Evolutionary conservation across 169 alveolate genomes (phyloP), one percentile per base, ranked within the genome.

Genomic region (Plasmodium fragile): DNA sequence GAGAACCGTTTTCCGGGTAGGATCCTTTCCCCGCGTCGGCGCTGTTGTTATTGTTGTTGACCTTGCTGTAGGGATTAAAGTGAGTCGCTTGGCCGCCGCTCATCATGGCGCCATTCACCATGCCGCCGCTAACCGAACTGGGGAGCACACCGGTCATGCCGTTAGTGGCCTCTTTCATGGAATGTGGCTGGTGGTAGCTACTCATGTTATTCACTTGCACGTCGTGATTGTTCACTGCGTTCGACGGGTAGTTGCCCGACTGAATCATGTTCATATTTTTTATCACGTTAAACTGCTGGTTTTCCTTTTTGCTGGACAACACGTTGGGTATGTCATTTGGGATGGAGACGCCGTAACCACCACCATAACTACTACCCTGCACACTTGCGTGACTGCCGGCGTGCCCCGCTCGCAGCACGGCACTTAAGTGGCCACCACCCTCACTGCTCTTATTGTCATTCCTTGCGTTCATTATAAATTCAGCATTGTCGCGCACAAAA

Each of bases 201-300:
- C 52, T 70, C 32, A 83, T 18, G 30, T 70, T 83, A 41, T 70
- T 70, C 53, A 83, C 43, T 30, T 32, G 30, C 71, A 53, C 49
- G 77, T 83, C 92, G 75, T 83, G 39, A 45, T 41, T 69, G 22
- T 83, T 65, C 1, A n/a, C 73, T 25, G 59, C 34, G 41, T 83
- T 83, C 16, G 53, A 13, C 13, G 39, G 52, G 34, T 69, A 53
- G 32, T 22, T 83, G 52, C 75, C 70, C 36, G 75, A 43, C 52
- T n/a, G 92, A 32, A 72, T 41, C 34, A 83, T 25, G 55, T 83
- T 83, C 52, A 82, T 82, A 45, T 82, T 82, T 82, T 32, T 59
- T 69, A 83, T 39, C 52, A 34, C 7, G 53, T 53, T 83, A 69
- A 83, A 83, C 41, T 81, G 89, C 49, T 32, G 39, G 52, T 81